Evolutionary conservation across 345 rosid genomes (phyloP).

Genomic region (Durio zibethinus): DNA sequence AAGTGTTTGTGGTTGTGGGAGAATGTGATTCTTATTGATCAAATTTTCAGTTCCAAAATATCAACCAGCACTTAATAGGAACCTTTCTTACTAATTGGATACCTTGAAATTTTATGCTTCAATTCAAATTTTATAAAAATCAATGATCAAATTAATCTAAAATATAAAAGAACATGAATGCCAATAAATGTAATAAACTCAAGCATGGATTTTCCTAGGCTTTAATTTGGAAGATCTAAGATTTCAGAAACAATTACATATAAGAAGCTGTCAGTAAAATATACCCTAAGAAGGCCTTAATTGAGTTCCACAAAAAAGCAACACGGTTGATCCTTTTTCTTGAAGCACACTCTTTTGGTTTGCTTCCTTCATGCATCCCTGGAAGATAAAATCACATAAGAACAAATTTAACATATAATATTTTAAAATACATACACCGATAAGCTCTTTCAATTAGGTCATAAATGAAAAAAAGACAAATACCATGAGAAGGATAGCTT

Average conservation of each 20-base stretch:
- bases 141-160: background rate
- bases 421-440: background rate
- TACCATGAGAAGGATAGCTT: conserved; percentile 39
- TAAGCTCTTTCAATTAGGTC: background rate
- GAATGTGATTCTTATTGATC: background rate
- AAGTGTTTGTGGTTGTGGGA: background rate
- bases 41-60: background rate
- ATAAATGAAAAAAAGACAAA: background rate
- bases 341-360: conserved; percentile 21
- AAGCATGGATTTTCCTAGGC: background rate
- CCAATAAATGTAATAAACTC: background rate
- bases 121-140: background rate
- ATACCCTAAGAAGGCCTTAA: conserved; percentile 47
- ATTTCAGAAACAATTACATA: background rate
- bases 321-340: conserved; percentile 14
- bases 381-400: background rate
- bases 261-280: background rate
- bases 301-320: conserved; percentile 40
- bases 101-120: background rate
- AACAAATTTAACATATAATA: background rate
- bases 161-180: background rate
- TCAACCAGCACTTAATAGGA: background rate
- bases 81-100: background rate
- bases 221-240: background rate
- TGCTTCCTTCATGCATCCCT: conserved; percentile 25